A percentile compares a stretch with the other conserved stretches of the same genome.
Conservation (phyloP, 2,329 filamentous ascomycete genomes). For the Beauveria medogensis region DNA sequence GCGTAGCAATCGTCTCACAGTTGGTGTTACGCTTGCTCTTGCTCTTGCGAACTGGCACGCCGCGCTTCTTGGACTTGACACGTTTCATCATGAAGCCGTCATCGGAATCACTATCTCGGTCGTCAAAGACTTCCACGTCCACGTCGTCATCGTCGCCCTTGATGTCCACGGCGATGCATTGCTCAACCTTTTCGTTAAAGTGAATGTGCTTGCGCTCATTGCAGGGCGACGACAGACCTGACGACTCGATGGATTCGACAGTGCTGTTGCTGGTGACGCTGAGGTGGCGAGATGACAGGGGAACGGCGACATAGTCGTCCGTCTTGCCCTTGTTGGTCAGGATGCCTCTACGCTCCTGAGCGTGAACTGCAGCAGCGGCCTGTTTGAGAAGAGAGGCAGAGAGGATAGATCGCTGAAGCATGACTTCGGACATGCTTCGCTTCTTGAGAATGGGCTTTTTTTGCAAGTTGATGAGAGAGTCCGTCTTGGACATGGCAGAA, state of each 20-base stretch:
- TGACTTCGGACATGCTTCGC: constrained; percentile 89
- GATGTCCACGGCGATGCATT: constrained; percentile 87
- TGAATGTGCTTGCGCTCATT: constrained; percentile 78
- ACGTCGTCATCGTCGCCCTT: constrained; percentile 71
- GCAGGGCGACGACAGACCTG: constrained; percentile 56
- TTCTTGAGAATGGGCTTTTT: constrained; percentile 96
- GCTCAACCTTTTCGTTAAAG: constrained; percentile 92
- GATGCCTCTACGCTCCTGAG: constrained; percentile 57
- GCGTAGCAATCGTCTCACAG: constrained; percentile 72
- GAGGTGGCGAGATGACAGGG: constrained; percentile 52
- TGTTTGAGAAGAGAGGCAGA: constrained; percentile 84
- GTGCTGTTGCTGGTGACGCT: constrained; percentile 55
- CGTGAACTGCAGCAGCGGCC: constrained; percentile 76
- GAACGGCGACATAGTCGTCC: constrained; percentile 55
- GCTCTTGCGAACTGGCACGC: constrained; percentile 29
- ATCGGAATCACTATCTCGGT: constrained; percentile 61
- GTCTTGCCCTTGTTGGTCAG: constrained; percentile 56
- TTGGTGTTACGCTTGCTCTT: constrained; percentile 30
- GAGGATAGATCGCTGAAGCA: constrained; percentile 83
- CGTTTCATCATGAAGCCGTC: constrained; percentile 80
- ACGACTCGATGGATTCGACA: constrained; percentile 60
- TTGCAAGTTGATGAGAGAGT: constrained; percentile 55
- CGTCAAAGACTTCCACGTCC: constrained; percentile 48
- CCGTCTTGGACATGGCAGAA: constrained; percentile 39
- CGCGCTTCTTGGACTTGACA: constrained; percentile 47